A percentile compares a stretch with the other conserved stretches of the same genome.
phyloP scores from a whole-genome alignment of 1,284 basidiomycete species.

The Trametes sp. region DNA sequence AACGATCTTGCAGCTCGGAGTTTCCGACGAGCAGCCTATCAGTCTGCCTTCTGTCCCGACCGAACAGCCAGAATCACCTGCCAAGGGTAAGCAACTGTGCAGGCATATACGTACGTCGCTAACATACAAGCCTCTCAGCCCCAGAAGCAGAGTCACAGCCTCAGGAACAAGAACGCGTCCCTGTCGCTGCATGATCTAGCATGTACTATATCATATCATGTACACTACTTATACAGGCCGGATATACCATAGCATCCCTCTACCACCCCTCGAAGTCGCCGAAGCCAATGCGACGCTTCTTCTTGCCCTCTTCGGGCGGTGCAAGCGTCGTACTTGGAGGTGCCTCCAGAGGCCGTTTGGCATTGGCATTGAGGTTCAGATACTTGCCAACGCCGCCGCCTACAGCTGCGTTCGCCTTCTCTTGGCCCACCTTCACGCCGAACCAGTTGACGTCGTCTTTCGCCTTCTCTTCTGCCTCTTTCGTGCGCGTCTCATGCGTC shows the following conservation, averaged over 20 bases:
- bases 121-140: not conserved
- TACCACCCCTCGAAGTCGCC: constrained; percentile 82
- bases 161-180: constrained; percentile 45
- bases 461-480: constrained; percentile 54
- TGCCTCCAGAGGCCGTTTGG: constrained; percentile 50
- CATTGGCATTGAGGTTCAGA: constrained; percentile 49
- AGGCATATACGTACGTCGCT: not conserved
- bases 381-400: constrained; percentile 68
- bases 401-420: constrained; percentile 40
- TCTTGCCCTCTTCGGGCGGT: constrained; percentile 58
- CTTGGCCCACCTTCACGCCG: constrained; percentile 74
- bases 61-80: constrained; percentile 45
- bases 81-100: constrained; percentile 38
- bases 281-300: constrained; percentile 81
- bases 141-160: constrained; percentile 23
- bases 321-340: constrained; percentile 16
- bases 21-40: constrained; percentile 37
- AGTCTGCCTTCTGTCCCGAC: constrained; percentile 58
- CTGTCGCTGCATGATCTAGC: constrained; percentile 44
- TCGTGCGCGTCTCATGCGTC: constrained; percentile 21
- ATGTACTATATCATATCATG: constrained; percentile 22
- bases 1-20: constrained; percentile 27
- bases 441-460: constrained; percentile 83
- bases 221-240: constrained; percentile 29
- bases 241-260: constrained; percentile 16